Base-by-base conservation (phyloP, 2,329 filamentous ascomycete genomes). In the Ophiosphaerella korrae region DNA sequence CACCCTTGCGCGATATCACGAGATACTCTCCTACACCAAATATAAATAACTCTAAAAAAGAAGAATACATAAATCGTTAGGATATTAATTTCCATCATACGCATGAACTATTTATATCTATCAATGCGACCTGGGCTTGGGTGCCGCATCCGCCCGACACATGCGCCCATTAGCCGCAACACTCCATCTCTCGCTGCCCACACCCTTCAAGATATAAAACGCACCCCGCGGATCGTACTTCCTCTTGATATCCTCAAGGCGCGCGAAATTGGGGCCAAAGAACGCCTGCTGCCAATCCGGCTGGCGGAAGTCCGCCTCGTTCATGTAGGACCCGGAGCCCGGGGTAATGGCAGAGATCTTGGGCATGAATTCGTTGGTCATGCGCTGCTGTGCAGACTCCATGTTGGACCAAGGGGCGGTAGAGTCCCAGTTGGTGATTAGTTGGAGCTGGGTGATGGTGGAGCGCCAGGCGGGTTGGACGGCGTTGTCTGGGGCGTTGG, bases 201-300 rank as follows among this genome's bases (percentile, higher is more conserved):
- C 43, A 13, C 43, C 43, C 43, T 46, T 40, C 12, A 38, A 13
- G 13, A 33, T 42, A 13, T 42, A 39, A 21, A 48, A 41, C 26
- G 24, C 29, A 36, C 35, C 21, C 32, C 31, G 11, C n/a, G 38
- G 38, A 24, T 32, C 26, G 18, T 33, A 43, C 14, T 38, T 38
- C 18, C 45, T 29, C 26, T 48, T 42, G 7, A 48, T 55, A 18
- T 45, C 26, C 24, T 53, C 45, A 12, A 66, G 46, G 45, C 51
- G 52, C 7, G 26, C 33, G 97, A 78, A 3, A 87, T 86, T 0
- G 92, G 89, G 76, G 24, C 54, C 54, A 12, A 53, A 68, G 40
- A 64, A 66, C 7, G 46, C 51, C 12, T 43, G 14, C 48, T 61
- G 51, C 57, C 57, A 68, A 37, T 58, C 49, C 23, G 52, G 44